Conservation (phyloP, 257 asterid genomes). For the Gardenia jasminoides region DNA sequence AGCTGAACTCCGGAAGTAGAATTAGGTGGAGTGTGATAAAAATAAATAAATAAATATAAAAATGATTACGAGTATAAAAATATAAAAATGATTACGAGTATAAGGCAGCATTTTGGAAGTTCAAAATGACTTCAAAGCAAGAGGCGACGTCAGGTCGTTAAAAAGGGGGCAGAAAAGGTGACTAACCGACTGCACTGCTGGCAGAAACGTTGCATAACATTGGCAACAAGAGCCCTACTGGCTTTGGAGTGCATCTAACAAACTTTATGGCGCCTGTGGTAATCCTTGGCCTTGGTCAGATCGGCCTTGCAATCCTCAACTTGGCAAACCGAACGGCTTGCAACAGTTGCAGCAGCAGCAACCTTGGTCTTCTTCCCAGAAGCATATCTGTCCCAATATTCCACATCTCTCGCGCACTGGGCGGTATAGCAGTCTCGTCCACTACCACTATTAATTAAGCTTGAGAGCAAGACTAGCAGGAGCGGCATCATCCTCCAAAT, state of each 20-base stretch:
- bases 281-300: conserved; percentile 69
- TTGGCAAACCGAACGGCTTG: conserved; percentile 62
- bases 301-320: conserved; percentile 73
- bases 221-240: conserved; percentile 57
- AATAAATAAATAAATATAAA: too few species aligned
- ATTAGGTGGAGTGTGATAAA: not conserved
- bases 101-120: not conserved
- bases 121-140: not conserved
- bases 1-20: not conserved
- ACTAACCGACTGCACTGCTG: conserved; percentile 87
- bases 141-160: not conserved
- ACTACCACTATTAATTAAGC: conserved; percentile 43
- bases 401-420: conserved; percentile 15
- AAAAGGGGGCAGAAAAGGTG: not conserved
- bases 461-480: conserved; percentile 40
- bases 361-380: conserved; percentile 67
- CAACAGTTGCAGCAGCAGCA: conserved; percentile 26
- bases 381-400: conserved; percentile 27
- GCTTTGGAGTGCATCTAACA: conserved; percentile 80
- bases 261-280: conserved; percentile 78
- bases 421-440: conserved; percentile 26
- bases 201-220: conserved; percentile 79
- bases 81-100: too few species aligned
- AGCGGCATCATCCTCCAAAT: conserved; percentile 26
- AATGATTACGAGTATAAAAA: too few species aligned